Evolutionary conservation across 768 basidiomycete species (phyloP).

Genomic region (Termitomyces sp.): DNA sequence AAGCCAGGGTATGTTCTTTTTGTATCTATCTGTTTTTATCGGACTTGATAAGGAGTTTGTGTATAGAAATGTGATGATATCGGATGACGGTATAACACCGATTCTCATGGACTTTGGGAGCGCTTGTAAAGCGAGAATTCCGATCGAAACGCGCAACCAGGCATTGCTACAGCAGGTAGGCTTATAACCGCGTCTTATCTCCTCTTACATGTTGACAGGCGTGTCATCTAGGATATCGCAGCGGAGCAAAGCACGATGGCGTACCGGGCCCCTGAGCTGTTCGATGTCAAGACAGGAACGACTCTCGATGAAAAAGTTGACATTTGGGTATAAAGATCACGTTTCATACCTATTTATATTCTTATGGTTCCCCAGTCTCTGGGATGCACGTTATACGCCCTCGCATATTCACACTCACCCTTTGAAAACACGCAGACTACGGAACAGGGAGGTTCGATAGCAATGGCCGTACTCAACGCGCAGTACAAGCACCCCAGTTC

Average conservation of each 20-base stretch:
- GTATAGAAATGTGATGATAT: conserved; percentile 91
- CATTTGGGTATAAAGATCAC: conserved; percentile 69
- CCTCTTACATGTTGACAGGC: not conserved
- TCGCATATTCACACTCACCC: conserved; percentile 93
- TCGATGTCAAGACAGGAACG: conserved; percentile 91
- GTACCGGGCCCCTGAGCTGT: conserved; percentile 94
- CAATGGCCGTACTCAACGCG: conserved; percentile 94
- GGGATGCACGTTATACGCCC: conserved; percentile 90
- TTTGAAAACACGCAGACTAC: conserved; percentile 92
- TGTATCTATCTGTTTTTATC: not conserved
- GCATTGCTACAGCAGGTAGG: conserved; percentile 84
- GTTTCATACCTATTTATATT: not conserved
- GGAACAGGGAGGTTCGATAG: conserved; percentile 93
- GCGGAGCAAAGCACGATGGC: conserved; percentile 99
- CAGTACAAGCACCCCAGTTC: conserved; percentile 87
- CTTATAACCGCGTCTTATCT: not conserved
- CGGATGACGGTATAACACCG: conserved; percentile 81
- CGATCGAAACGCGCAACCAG: conserved; percentile 75
- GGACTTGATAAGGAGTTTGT: not conserved
- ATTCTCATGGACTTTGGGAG: conserved; percentile 99
- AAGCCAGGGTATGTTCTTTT: conserved; percentile 77
- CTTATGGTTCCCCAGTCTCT: conserved; percentile 56
- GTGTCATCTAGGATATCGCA: conserved; percentile 72
- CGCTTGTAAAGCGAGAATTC: conserved; percentile 77
- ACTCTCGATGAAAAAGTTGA: conserved; percentile 92